Evolutionary conservation across 345 rosid genomes (phyloP).

Genomic region (Turritis glabra): DNA sequence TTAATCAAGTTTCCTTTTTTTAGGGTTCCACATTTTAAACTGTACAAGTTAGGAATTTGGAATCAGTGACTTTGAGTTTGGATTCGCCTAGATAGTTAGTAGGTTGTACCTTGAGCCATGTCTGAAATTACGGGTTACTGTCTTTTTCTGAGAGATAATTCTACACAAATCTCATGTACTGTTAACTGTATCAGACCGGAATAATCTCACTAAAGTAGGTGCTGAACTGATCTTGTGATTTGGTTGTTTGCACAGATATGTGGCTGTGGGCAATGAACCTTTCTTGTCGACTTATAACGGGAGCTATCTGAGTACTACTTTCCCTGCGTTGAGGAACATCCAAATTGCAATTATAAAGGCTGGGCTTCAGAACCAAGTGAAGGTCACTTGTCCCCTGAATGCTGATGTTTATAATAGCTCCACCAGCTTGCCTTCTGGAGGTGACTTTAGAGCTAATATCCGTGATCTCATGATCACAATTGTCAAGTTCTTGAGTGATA

Average conservation of each 20-base stretch:
- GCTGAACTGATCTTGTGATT: not conserved
- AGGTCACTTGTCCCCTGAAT: conserved; percentile 76
- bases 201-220: not conserved
- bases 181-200: conserved; percentile 1
- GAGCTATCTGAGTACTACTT: conserved; percentile 59
- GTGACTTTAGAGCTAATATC: conserved; percentile 84
- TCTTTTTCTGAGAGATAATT: not conserved
- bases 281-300: conserved; percentile 80
- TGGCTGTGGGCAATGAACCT: conserved; percentile 97
- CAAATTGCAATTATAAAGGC: conserved; percentile 85
- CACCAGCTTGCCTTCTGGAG: conserved; percentile 64
- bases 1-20: conserved; percentile 19
- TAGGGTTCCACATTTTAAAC: conserved; percentile 27
- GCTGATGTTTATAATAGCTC: conserved; percentile 77
- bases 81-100: conserved; percentile 1
- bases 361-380: conserved; percentile 69
- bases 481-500: conserved; percentile 71
- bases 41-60: not conserved
- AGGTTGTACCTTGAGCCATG: not conserved
- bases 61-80: not conserved
- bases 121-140: not conserved
- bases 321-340: conserved; percentile 76
- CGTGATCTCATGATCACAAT: conserved; percentile 71
- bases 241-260: conserved; percentile 56
- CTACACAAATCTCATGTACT: not conserved